Base-by-base conservation (phyloP, 768 basidiomycete species). In the Stropharia rugosoannulata region DNA sequence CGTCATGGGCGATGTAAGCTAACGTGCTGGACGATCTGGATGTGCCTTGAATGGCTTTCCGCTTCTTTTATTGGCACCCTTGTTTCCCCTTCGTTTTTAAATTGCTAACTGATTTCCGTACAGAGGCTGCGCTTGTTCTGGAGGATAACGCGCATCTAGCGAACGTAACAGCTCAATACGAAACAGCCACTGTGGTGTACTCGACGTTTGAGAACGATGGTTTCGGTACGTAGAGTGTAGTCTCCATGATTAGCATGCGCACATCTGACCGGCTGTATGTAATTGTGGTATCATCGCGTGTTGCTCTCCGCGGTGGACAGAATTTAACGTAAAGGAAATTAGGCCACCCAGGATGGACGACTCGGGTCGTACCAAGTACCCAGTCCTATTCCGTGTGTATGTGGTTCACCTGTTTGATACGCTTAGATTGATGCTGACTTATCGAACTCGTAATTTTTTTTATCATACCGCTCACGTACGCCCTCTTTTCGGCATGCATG, bases 281-380 rank as follows among this genome's bases (percentile, higher is more conserved):
- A 10, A 32, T 32, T 32, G 29, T 32, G 29, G 7, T 32, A 32
- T 32, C 29, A 32, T 32, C 29, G 29, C 29, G 29, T 32, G 29
- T 32, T 32, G 9, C 29, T 32, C 29, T 32, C 22, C 22, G 22
- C 22, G 22, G 22, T 22, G 22, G 48, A 29, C 62, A 95, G 93
- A 93, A 64, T 75, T 98, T 53, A 97, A 97, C 69, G 90, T 91
- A 53, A 80, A 90, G 65, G 95, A 98, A 73, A 82, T 96, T 62
- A 84, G 93, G 13, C 97, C 97, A 15, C 93, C 94, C 4, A 80
- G 82, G 56, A 90, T 98, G 86, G 97, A 99, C 63, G 87, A 90
- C 63, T 89, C 93, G 18, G 97, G 97, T n/a, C 85, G 91, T 42
- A 93, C 89, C 8, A 95, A 96, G 69, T 98, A 99, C 66, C 92